phyloP scores from a whole-genome alignment of 345 rosid species.

The Nephelium lappaceum region DNA sequence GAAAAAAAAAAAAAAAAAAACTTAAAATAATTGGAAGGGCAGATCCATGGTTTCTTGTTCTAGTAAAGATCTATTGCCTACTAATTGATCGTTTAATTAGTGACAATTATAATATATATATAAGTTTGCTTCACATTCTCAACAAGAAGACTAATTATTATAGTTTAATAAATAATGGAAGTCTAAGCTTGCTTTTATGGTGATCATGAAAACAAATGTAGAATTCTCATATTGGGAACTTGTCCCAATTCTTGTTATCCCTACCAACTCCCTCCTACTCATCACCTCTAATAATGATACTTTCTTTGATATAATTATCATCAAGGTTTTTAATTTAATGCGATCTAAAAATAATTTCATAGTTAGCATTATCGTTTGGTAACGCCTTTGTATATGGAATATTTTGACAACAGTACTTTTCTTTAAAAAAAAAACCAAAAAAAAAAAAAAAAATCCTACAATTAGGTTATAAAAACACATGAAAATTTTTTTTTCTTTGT shows the following conservation, averaged over 20 bases:
- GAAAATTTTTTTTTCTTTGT: too few relatives aligned
- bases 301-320: neutral
- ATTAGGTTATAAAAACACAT: too few relatives aligned
- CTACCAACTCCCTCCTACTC: conserved; percentile 17
- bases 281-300: neutral
- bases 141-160: neutral
- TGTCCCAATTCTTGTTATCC: conserved; percentile 14
- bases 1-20: conserved; percentile 10
- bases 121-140: conserved; percentile 7
- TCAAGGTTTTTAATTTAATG: neutral
- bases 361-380: neutral
- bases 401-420: neutral
- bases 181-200: conserved; percentile 13
- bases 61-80: conserved; percentile 3
- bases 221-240: conserved; percentile 6
- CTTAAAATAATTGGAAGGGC: conserved; percentile 10
- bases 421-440: too few relatives aligned
- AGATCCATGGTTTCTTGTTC: conserved; percentile 32
- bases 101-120: neutral
- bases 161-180: conserved; percentile 6
- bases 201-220: neutral
- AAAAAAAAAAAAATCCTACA: too few relatives aligned
- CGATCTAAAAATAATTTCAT: neutral
- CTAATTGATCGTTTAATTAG: conserved; percentile 8
- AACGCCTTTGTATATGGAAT: neutral